Base-by-base conservation (phyloP, 192 early-diverging fungal genomes). In the Spinellus fusiger region DNA sequence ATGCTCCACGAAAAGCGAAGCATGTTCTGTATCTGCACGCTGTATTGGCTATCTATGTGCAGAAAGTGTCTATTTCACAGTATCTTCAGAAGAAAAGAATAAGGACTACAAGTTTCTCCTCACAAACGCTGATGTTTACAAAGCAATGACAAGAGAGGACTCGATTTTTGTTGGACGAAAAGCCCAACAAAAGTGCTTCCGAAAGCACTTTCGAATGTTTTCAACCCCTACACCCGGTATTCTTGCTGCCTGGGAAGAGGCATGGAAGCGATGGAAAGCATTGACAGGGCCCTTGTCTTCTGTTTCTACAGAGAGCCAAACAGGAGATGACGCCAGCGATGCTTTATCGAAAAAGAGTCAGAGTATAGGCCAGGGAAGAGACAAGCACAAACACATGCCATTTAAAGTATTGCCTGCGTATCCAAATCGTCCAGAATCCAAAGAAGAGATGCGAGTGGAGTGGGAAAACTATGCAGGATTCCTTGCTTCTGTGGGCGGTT, bases 381-480 rank as follows among this genome's bases (percentile, higher is more conserved):
- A 44, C 2, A 44, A 44, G 10, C 13, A n/a, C 1, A 44, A 44
- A 44, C 3, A 12, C 2, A 44, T 2, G 13, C 15, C 40, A 44
- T 44, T 18, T 12, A 44, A 18, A 12, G 15, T 44, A 18, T 12
- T 18, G 3, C 18, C 40, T 44, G 40, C 40, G 18, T 44, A 44
- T 10, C 40, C 13, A 44, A 44, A 12, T 44, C 40, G 40, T 12
- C 13, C 49, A 18, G 59, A 61, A 37, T 49, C 59, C 1, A 48
- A 61, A 16, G 59, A 61, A 34, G 59, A 61, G 4, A 61, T 89
- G 82, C 75, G 78, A 20, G 71, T 80, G 9, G 87, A 92, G 44
- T 90, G 91, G 87, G 72, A 80, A 54, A 87, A 90, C 61, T 89
- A 87, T 65, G 85, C 86, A 0, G 88, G 89, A 0, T 93, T 91